These are phyloP conservation scores for Quercus rubra DNA, from an alignment of 306 rosid genomes.

Conservation along the genomic window DNA sequence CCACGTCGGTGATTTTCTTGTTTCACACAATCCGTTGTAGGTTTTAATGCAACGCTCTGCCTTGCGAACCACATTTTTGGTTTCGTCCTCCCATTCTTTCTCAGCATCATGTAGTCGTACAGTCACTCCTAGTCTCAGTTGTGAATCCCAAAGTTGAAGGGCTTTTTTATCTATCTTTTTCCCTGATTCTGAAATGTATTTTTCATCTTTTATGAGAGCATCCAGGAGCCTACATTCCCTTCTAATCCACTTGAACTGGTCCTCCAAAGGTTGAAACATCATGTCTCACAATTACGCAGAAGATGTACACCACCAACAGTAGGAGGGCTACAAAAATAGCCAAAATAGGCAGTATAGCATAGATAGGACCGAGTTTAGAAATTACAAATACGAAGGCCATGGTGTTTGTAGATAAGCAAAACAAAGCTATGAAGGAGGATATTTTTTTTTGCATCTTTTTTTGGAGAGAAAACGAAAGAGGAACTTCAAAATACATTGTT, in stretches of 20 bases:
- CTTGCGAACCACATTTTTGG: not conserved
- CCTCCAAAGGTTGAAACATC: not conserved
- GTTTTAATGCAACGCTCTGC: not conserved
- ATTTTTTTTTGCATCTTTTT: too few species aligned
- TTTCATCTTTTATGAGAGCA: not conserved
- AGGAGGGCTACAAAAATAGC: not conserved
- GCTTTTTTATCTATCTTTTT: not conserved
- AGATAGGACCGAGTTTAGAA: not conserved
- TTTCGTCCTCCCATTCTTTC: not conserved
- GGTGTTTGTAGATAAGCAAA: not conserved
- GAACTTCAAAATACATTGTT: too few species aligned
- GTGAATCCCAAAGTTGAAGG: not conserved
- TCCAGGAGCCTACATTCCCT: not conserved
- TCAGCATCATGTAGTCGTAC: not conserved
- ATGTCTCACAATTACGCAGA: too few species aligned
- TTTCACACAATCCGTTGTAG: not conserved
- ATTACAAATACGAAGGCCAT: not conserved
- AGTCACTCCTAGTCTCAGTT: not conserved
- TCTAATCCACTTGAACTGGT: slow-evolving; percentile 9
- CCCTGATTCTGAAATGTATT: not conserved
- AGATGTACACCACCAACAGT: not conserved
- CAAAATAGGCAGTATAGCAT: too few species aligned
- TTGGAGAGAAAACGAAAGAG: too few species aligned
- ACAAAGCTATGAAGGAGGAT: too few species aligned
- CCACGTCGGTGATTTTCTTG: not conserved